Base-by-base conservation (phyloP, 164 flowering plant genomes). In the Piper betle region DNA sequence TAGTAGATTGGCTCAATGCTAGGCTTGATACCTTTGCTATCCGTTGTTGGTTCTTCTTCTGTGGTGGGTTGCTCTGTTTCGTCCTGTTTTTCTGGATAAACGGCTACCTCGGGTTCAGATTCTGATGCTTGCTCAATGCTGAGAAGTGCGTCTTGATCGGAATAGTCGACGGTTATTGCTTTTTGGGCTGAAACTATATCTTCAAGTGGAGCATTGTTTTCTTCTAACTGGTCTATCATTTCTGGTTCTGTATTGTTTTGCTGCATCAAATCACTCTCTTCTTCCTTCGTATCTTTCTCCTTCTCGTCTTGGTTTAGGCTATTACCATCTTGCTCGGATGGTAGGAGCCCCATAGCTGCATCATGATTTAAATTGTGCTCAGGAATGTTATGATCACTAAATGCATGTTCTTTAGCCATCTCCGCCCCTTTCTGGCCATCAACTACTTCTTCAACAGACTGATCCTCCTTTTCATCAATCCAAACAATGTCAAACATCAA, bases 1-100 rank as follows among this genome's bases (percentile, higher is more conserved):
- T 81, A 77, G 63, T 77, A 76, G 83, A 79, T 79, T 55, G 68
- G 71, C 61, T 69, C 80, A 53, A 74, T 70, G 54, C 52, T 56
- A 70, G 59, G 64, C 53, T 61, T 60, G 61, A 59, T 68, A 0
- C 60, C 18, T 55, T 60, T 58, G 43, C 55, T 66, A 54, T 48
- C 77, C 53, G 10, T 6, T 37, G 7, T 52, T n/a, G n/a, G 18
- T 16, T 64, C 33, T 37, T 64, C 50, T 63, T n/a, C n/a, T n/a
- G n/a, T n/a, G n/a, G n/a, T n/a, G n/a, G n/a, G n/a, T 3, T 15
- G 15, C 33, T 37, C 63, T 37, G 19, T 4, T 3, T 15, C 50
- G 12, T 50, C 63, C 15, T 25, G 54, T 52, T 43, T 59, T 33
- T 59, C 61, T 13, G 43, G 15, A 11, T 18, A 13, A 2, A 20